These are phyloP conservation scores for Naganishia liquefaciens DNA, from an alignment of 1,284 basidiomycete species.

Conservation along the genomic window DNA sequence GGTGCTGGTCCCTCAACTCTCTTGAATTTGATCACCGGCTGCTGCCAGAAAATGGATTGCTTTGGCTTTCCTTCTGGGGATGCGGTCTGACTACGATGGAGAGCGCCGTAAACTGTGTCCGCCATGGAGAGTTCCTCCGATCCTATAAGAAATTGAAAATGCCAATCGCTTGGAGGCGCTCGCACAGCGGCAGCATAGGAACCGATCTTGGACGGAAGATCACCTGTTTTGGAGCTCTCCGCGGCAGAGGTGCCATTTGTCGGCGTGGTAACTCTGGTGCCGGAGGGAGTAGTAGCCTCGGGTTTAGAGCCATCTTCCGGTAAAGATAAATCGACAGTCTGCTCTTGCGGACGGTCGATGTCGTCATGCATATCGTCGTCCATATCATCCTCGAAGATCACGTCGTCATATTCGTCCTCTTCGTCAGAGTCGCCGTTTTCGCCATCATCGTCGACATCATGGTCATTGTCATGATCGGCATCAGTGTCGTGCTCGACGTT, in stretches of 20 bases:
- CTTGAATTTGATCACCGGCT: slow-evolving; percentile 84
- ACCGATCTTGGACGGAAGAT: slow-evolving; percentile 55
- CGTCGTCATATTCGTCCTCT: slow-evolving; percentile 56
- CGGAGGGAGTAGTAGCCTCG: slow-evolving; percentile 93
- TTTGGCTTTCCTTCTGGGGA: slow-evolving; percentile 59
- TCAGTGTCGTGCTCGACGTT: too few relatives aligned
- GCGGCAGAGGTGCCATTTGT: slow-evolving; percentile 51
- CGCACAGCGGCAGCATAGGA: slow-evolving; percentile 95
- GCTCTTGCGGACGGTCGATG: slow-evolving; percentile 60
- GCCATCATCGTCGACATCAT: slow-evolving; percentile 66
- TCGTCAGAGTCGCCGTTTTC: slow-evolving; percentile 79
- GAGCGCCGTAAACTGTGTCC: slow-evolving; percentile 92
- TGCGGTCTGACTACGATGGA: slow-evolving; percentile 69
- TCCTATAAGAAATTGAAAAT: slow-evolving; percentile 91
- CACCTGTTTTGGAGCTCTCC: slow-evolving; percentile 30
- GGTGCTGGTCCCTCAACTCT: slow-evolving; percentile 83
- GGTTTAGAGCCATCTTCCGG: slow-evolving; percentile 77
- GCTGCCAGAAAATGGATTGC: slow-evolving; percentile 58
- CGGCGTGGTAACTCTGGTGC: slow-evolving; percentile 88
- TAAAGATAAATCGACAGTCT: slow-evolving; percentile 76
- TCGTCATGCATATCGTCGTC: slow-evolving; percentile 54
- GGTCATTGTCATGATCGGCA: slow-evolving; percentile 55
- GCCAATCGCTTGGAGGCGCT: slow-evolving; percentile 89
- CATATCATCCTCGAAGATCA: slow-evolving; percentile 40
- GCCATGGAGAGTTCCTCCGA: slow-evolving; percentile 78